phyloP scores from a whole-genome alignment of 2,329 filamentous ascomycete species.

The Leptographium flavum region DNA sequence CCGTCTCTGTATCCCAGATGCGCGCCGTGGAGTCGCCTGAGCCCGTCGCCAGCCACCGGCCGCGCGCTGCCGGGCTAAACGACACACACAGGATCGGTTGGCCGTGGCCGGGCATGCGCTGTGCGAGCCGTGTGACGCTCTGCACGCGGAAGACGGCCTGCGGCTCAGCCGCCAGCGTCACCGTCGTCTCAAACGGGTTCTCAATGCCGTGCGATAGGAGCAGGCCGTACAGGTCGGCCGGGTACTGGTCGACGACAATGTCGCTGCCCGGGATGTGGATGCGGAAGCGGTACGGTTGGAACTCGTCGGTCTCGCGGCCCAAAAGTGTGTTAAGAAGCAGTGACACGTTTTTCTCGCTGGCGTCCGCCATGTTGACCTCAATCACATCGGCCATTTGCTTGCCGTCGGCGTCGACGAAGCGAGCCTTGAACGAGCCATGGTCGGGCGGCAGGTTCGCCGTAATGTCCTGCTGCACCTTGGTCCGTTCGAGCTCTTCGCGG shows the following conservation, averaged over 20 bases:
- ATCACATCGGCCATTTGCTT: conserved; percentile 56
- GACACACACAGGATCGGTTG: conserved; percentile 77
- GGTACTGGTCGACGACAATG: conserved; percentile 40
- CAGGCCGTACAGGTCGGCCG: conserved; percentile 37
- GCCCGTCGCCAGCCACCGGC: conserved; percentile 69
- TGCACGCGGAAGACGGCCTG: conserved; percentile 92
- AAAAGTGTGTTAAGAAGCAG: conserved; percentile 74
- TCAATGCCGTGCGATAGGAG: conserved; percentile 41
- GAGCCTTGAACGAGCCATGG: conserved; percentile 65
- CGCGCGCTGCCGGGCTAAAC: conserved; percentile 64
- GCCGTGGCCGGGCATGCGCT: conserved; percentile 79
- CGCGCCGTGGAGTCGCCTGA: conserved; percentile 83
- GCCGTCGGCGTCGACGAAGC: conserved; percentile 72
- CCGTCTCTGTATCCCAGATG: conserved; percentile 91
- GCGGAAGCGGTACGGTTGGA: conserved; percentile 46
- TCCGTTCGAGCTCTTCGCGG: conserved; percentile 56
- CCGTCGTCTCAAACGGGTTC: conserved; percentile 38
- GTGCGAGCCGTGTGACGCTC: conserved; percentile 77
- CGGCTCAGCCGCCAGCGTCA: conserved; percentile 49
- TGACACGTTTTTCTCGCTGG: conserved; percentile 79
- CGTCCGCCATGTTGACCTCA: conserved; percentile 68
- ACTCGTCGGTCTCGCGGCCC: conserved; percentile 45
- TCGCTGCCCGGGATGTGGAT: conserved; percentile 42
- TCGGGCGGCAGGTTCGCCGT: conserved; percentile 51
- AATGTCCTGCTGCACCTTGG: conserved; percentile 63